Evolutionary conservation across 441 rosid species (phyloP), one percentile per base, ranked within the genome.

Genomic region (Adansonia madagascariensis): DNA sequence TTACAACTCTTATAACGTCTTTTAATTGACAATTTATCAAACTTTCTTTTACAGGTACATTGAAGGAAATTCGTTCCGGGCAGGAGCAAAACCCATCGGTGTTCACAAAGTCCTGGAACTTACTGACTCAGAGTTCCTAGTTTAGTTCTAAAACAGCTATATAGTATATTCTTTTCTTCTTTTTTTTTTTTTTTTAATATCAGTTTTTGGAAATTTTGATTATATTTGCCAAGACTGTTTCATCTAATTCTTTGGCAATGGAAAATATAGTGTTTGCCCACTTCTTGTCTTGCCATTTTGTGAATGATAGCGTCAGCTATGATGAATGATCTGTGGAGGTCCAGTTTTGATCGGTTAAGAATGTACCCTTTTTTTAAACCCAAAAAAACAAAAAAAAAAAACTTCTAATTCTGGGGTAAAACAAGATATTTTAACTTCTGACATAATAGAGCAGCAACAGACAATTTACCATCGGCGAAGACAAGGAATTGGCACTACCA

Each of bases 51-150:
- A 53, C 83, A 94, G 97, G 97, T 89, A 89, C 83, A 81, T 91
- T 41, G 94, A 93, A 83, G 97, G 97, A 75, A 94, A 91, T 81
- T 81, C 90, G 7, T 93, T 91, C 85, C 81, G 83, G 85, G 81
- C 83, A 49, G 91, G 90, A n/a, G 90, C 76, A 18, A 89, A 89
- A 76, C 90, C 94, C 6, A 92, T 90, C 31, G 97, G 98, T 20
- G 47, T 83, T 50, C 94, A 93, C 75, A 85, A 83, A 78, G 90
- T 86, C 75, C 89, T 93, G 43, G 89, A 94, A 89, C 90, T 90
- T 17, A 17, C 91, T 24, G 92, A 91, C 76, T 56, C 88, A 10
- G 98, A 66, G 66, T 83, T 91, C 78, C 84, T 85, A 79, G 93
- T 88, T 75, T 90, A 88, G 90, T 87, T 89, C 77, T 65, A 64